Evolutionary conservation across 2,329 filamentous ascomycete species (phyloP), one percentile per base, ranked within the genome.

Genomic region (Fusarium dlaminii): DNA sequence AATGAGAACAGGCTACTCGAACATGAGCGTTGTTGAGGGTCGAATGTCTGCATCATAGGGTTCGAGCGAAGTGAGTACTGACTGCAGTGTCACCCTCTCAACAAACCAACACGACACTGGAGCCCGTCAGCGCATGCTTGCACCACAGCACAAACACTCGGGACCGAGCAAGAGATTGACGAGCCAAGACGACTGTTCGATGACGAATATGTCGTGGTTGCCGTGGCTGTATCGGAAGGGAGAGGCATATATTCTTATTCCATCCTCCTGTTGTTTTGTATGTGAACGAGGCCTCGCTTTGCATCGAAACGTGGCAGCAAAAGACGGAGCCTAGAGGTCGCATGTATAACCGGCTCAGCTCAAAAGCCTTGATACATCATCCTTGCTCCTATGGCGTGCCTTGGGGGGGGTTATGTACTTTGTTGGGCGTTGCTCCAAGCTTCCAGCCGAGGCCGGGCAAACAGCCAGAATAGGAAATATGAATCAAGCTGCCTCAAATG

Each of bases 1-100:
- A 90, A 80, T 90, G 80, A 61, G 30, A 66, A 55, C 37, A 72
- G 57, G 43, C 27, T 46, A 48, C 34, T 65, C 42, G 34, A 39
- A 24, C 24, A 39, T 54, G 49, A 42, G 29, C 46, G 37, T 64
- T 46, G 56, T 69, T 57, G 49, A 42, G 36, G 40, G 48, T 24
- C 36, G 27, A 58, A 66, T 60, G 48, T 63, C 51, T 42, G 39
- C 36, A 54, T 68, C 55, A 54, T 60, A 45, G 46, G 49, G 36
- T 68, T 60, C 40, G 56, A 60, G 49, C 36, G 57, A 75, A 59
- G 54, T 59, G 56, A 72, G 56, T 61, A 52, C 43, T 69, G 54
- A 39, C 56, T 69, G 68, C 63, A 69, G 68, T 74, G 72, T 57
- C 32, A 75, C 72, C 59, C 34, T 62, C 39, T 66, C 46, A 49